Percentiles rank a stretch among this genome's conserved stretches.
These are phyloP conservation scores for Suhomyces bribrorum DNA, from an alignment of 1,139 yeast genomes.

Conservation along the genomic window DNA sequence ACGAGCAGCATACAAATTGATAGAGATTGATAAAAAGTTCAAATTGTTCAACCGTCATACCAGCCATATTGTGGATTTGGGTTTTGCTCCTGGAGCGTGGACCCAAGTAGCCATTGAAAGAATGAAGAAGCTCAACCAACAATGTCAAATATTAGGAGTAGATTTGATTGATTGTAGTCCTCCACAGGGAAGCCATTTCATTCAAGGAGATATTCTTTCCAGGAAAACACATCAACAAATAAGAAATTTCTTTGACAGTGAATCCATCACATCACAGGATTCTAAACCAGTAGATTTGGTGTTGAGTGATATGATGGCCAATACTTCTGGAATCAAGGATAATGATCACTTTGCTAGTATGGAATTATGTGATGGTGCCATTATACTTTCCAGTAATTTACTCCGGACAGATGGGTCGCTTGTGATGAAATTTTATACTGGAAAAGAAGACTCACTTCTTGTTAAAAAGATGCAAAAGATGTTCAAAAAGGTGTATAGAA, in stretches of 20 bases:
- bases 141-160: conserved; percentile 38
- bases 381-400: conserved; percentile 31
- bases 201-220: conserved; percentile 45
- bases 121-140: conserved; percentile 18
- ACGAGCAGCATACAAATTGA: conserved; percentile 86
- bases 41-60: conserved; percentile 51
- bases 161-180: conserved; percentile 43
- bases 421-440: conserved; percentile 46
- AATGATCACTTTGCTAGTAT: conserved; percentile 48
- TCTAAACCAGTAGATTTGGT: conserved; percentile 32
- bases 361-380: conserved; percentile 46
- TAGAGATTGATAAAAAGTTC: conserved; percentile 67
- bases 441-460: conserved; percentile 37
- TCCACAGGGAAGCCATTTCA: conserved; percentile 40
- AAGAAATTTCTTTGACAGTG: conserved; percentile 16
- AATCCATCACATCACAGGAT: too few species aligned
- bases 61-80: conserved; percentile 72
- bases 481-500: conserved; percentile 35
- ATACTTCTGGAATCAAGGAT: conserved; percentile 45
- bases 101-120: conserved; percentile 43
- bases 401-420: conserved; percentile 35
- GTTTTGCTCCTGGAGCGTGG: conserved; percentile 55
- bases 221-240: conserved; percentile 35
- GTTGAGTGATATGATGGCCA: conserved; percentile 52
- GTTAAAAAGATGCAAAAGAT: conserved; percentile 26